Evolutionary conservation across 352 stramenopile genomes (phyloP).

Genomic region (Achlya hypogyna): DNA sequence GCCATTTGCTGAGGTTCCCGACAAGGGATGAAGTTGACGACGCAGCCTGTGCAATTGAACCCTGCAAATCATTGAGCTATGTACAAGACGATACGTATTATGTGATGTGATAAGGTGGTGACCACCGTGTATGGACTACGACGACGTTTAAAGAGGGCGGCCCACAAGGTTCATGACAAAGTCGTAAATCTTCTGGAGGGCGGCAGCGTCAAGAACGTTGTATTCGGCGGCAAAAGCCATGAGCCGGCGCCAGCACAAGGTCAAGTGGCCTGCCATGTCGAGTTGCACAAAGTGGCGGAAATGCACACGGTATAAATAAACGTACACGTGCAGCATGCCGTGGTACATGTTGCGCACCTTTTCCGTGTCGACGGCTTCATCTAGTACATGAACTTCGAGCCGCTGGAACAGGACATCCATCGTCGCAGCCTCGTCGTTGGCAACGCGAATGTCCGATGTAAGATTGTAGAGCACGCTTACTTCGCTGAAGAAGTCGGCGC

Average conservation of each 20-base stretch:
- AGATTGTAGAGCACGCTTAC: constrained; percentile 56
- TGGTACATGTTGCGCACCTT: constrained; percentile 48
- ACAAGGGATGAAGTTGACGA: no score
- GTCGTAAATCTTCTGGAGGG: constrained; percentile 46
- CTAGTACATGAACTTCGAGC: constrained; percentile 10
- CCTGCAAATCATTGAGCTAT: no score
- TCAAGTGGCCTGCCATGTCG: constrained; percentile 45
- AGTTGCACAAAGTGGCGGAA: constrained; percentile 44
- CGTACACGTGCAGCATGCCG: constrained; percentile 52
- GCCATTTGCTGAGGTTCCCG: no score
- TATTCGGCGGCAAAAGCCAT: constrained; percentile 56
- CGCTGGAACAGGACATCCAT: constrained; percentile 54
- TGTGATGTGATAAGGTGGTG: no score
- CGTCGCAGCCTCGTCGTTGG: constrained; percentile 32
- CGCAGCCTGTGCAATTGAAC: no score
- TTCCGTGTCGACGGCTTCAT: constrained; percentile 23
- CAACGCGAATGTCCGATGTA: constrained; percentile 48
- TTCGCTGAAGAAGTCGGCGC: constrained; percentile 53
- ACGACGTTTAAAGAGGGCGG: neutral
- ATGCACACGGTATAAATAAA: constrained; percentile 53
- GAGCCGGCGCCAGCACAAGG: constrained; percentile 47
- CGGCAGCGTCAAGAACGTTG: constrained; percentile 44
- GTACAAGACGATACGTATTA: no score
- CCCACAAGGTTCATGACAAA: constrained; percentile 39
- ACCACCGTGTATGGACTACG: no score